Conservation (phyloP, 1,284 basidiomycete genomes). For the Bjerkandera adusta region DNA sequence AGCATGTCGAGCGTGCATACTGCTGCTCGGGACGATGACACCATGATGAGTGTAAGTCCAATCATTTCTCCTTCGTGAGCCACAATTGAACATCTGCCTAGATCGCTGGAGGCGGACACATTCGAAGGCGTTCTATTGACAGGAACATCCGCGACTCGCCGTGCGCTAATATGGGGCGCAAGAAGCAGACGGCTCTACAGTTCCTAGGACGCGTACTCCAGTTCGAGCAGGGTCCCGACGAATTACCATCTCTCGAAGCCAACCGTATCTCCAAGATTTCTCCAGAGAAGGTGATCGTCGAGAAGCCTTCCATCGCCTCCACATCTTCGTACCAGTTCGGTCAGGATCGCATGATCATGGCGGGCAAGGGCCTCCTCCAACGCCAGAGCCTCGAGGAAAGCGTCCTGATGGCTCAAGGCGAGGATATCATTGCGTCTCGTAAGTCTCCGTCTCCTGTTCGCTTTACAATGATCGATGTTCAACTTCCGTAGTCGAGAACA, state of each 20-base stretch:
- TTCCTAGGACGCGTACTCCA: conserved; percentile 23
- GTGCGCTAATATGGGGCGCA: conserved; percentile 61
- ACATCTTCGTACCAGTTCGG: conserved; percentile 62
- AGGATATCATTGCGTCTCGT: conserved; percentile 57
- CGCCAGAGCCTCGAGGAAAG: conserved; percentile 68
- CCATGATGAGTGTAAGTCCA: conserved; percentile 69
- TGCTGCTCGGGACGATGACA: conserved; percentile 66
- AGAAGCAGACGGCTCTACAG: conserved; percentile 40
- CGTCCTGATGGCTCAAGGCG: conserved; percentile 58
- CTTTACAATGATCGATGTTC: conserved; percentile 4
- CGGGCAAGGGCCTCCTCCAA: conserved; percentile 57
- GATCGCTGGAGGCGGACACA: conserved; percentile 77
- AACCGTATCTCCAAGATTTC: conserved; percentile 12
- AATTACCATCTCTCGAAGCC: conserved; percentile 31
- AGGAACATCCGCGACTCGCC: conserved; percentile 72
- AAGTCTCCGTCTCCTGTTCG: conserved; percentile 26
- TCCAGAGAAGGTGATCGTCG: conserved; percentile 35
- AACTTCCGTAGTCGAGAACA: conserved; percentile 33
- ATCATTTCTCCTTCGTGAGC: neutral
- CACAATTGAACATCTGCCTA: conserved; percentile 24
- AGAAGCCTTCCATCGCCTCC: conserved; percentile 62
- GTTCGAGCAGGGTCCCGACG: conserved; percentile 33
- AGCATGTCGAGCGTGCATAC: conserved; percentile 53
- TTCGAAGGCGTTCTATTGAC: conserved; percentile 63
- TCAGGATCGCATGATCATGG: conserved; percentile 62